These are phyloP conservation scores for Phylloporus arenicola DNA, from an alignment of 768 basidiomycete genomes.

Conservation along the genomic window DNA sequence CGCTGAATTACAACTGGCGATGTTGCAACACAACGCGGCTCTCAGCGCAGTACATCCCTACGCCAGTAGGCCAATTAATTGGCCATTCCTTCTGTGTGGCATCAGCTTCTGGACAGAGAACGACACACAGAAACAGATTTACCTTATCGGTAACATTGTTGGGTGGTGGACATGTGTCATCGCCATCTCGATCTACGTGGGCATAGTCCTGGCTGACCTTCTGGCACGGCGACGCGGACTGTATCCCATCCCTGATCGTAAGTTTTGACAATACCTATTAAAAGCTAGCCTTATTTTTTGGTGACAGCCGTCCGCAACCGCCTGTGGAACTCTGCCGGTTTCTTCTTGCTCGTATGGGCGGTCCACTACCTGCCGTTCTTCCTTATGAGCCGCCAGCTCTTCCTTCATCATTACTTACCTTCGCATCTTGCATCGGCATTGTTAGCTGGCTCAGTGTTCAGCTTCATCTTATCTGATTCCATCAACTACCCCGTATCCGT, in stretches of 20 bases:
- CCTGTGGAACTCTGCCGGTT: conserved; percentile 91
- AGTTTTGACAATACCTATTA: conserved; percentile 29
- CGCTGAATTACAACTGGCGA: conserved; percentile 84
- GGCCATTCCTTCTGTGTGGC: conserved; percentile 94
- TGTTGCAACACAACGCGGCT: conserved; percentile 99
- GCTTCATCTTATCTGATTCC: conserved; percentile 83
- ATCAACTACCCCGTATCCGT: conserved; percentile 88
- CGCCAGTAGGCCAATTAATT: conserved; percentile 91
- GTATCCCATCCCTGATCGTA: conserved; percentile 83
- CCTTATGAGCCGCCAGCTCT: conserved; percentile 94
- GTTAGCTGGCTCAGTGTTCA: conserved; percentile 87
- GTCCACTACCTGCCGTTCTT: conserved; percentile 98
- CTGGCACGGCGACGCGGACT: conserved; percentile 81
- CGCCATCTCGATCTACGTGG: conserved; percentile 81
- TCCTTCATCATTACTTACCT: conserved; percentile 96
- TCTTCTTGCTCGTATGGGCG: conserved; percentile 92
- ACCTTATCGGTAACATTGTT: conserved; percentile 89
- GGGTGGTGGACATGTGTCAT: conserved; percentile 95
- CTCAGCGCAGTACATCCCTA: conserved; percentile 97
- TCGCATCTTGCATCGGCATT: conserved; percentile 91
- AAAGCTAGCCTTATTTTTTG: conserved; percentile 1
- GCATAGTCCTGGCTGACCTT: conserved; percentile 85
- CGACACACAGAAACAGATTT: conserved; percentile 85
- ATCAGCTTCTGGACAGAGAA: conserved; percentile 98
- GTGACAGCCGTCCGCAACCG: conserved; percentile 81